phyloP scores from a whole-genome alignment of 495 filamentous ascomycete genomes.

The Cercophora sp. region DNA sequence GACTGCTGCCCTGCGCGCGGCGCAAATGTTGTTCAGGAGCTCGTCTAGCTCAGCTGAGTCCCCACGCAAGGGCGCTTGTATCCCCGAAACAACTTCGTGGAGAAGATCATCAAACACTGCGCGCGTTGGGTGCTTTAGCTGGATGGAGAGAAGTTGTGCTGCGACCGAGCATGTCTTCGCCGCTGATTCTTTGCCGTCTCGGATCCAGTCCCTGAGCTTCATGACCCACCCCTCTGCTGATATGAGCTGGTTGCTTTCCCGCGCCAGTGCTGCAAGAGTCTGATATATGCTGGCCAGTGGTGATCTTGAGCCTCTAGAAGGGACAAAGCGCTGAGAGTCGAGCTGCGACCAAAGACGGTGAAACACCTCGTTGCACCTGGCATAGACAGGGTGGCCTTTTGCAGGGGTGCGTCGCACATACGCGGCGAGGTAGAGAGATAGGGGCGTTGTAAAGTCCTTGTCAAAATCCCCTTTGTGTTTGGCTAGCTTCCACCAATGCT shows the following conservation, averaged over 20 bases:
- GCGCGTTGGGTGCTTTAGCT: constrained; percentile 33
- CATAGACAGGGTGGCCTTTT: constrained; percentile 40
- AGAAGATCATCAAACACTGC: constrained; percentile 37
- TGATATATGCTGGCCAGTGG: constrained; percentile 39
- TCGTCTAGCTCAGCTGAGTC: constrained; percentile 65
- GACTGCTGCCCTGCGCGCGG: constrained; percentile 57
- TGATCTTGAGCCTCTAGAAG: constrained; percentile 24
- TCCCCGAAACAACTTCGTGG: constrained; percentile 48
- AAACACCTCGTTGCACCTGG: constrained; percentile 20
- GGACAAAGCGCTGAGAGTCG: constrained; percentile 17
- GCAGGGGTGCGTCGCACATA: constrained; percentile 54
- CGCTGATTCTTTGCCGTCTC: constrained; percentile 35
- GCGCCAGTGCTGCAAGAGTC: constrained; percentile 36
- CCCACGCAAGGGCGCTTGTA: constrained; percentile 58
- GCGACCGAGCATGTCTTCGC: constrained; percentile 40
- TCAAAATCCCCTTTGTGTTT: constrained; percentile 63
- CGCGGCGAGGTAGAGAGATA: constrained; percentile 59
- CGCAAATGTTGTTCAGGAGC: constrained; percentile 59
- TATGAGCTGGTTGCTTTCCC: constrained; percentile 38
- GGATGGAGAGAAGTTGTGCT: constrained; percentile 43
- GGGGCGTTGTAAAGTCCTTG: constrained; percentile 67
- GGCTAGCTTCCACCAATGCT: constrained; percentile 67
- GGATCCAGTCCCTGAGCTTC: constrained; percentile 32
- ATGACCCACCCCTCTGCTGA: constrained; percentile 49
- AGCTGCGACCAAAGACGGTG: constrained; percentile 25